Conservation (phyloP, 257 asterid species). For the Nicotiana knightiana region DNA sequence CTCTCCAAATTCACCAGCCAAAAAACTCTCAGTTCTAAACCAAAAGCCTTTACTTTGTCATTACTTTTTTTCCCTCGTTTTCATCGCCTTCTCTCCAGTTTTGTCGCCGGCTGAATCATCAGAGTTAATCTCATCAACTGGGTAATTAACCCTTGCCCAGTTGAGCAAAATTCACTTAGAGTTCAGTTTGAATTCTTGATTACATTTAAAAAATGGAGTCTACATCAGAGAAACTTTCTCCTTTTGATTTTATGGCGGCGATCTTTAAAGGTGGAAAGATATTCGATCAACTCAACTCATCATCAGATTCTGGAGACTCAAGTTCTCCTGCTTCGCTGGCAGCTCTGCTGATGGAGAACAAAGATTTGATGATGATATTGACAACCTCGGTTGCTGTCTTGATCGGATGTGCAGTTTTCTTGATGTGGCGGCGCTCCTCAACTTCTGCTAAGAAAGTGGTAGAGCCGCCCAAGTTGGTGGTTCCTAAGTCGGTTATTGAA, state of each 20-base stretch:
- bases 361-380: constrained; percentile 60
- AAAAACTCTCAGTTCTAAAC: neutral
- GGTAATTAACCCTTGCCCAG: neutral
- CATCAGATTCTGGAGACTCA: constrained; percentile 33
- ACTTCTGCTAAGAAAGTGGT: constrained; percentile 45
- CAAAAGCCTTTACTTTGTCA: too few relatives aligned
- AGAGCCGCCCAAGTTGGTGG: constrained; percentile 42
- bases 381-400: constrained; percentile 79
- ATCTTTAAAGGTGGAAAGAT: constrained; percentile 53
- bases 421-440: constrained; percentile 64
- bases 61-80: neutral
- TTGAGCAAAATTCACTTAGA: neutral
- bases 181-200: neutral
- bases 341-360: constrained; percentile 70
- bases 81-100: neutral
- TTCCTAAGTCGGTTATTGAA: constrained; percentile 42
- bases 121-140: neutral
- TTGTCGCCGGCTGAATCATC: neutral
- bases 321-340: constrained; percentile 35
- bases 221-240: constrained; percentile 60
- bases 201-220: constrained; percentile 33
- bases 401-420: constrained; percentile 51
- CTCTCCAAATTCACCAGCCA: constrained; percentile 19
- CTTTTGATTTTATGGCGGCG: constrained; percentile 81
- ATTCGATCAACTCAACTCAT: constrained; percentile 54